Base-by-base conservation (phyloP, 768 basidiomycete species). In the Daedaleopsis nitida region DNA sequence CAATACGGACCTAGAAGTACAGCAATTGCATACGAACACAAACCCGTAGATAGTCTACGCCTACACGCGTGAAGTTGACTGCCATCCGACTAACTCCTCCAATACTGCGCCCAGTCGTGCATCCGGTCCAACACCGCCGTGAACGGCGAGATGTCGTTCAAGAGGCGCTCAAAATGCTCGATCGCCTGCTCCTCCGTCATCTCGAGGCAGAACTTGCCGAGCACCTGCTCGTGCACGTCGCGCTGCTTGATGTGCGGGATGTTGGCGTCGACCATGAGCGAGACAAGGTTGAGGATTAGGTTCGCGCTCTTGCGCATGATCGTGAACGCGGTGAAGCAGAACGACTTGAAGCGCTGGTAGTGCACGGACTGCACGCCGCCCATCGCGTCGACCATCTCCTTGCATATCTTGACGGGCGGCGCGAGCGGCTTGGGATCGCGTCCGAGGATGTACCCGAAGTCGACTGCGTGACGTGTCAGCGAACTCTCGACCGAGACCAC, bases 321-420 rank as follows among this genome's bases (percentile, higher is more conserved):
- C 55, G 91, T 92, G 76, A 98, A 98, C 1, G 94, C 97, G n/a
- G 96, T 98, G 75, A 96, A 96, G 73, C 94, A 97, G 65, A 95
- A 90, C 67, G 86, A 90, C 75, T 98, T 95, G 86, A 99, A 99
- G 34, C 96, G 89, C 24, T 88, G 85, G 74, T 98, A 98, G 72
- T 98, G 96, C n/a, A 90, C 84, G 7, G 95, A 96, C 69, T 91
- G 86, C 1, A 92, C 88, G 12, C 97, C 96, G n/a, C 97, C 97
- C 95, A 99, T 96, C 12, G 92, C 96, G 72, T 99, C 97, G 0
- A 98, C 94, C 97, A 98, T 99, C 72, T 98, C 97, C 70, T 96
- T 96, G 76, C 96, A 98, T 43, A 99, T 92, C 73, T 99, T 99
- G 66, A 98, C 96, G 13, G 95, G 92, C 7, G 97, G 97, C 2